Percentiles rank a stretch among this genome's conserved stretches.
Evolutionary conservation across 352 stramenopile species (phyloP).

Genomic region (Globisporangium spiculum): DNA sequence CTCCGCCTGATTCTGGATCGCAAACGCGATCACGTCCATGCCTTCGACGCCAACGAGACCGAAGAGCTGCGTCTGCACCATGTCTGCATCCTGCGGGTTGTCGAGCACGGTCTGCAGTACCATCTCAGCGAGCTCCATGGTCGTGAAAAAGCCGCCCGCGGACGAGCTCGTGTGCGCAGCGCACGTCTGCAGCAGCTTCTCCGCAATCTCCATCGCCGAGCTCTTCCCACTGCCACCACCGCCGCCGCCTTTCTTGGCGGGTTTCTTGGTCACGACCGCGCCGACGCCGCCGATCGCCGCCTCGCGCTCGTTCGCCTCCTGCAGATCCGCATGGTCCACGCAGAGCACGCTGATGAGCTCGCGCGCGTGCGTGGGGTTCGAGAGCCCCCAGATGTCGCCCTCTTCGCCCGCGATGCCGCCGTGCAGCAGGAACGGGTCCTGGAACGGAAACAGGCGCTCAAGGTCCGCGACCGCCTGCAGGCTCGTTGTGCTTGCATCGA

Average conservation of each 20-base stretch:
- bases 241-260: neutral
- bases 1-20: constrained; percentile 48
- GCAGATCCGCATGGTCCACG: constrained; percentile 55
- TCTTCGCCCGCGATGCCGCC: constrained; percentile 21
- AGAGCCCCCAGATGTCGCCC: constrained; percentile 26
- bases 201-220: constrained; percentile 12
- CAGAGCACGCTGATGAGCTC: constrained; percentile 49
- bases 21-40: constrained; percentile 83
- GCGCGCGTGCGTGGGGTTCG: constrained; percentile 22
- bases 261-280: constrained; percentile 56
- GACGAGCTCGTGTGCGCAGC: constrained; percentile 25
- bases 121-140: constrained; percentile 62
- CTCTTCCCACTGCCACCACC: neutral
- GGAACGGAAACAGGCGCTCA: constrained; percentile 25
- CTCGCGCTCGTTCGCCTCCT: constrained; percentile 50
- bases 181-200: constrained; percentile 48
- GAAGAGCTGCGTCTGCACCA: constrained; percentile 74
- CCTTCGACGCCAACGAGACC: constrained; percentile 81
- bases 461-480: constrained; percentile 4
- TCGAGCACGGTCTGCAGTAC: constrained; percentile 65
- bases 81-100: constrained; percentile 46
- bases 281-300: constrained; percentile 38
- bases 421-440: constrained; percentile 32
- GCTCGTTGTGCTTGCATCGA: neutral
- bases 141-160: constrained; percentile 43